Percentiles rank a stretch among this genome's conserved stretches.
Conservation (phyloP, 768 basidiomycete genomes). For the Thelephora ganbajun region DNA sequence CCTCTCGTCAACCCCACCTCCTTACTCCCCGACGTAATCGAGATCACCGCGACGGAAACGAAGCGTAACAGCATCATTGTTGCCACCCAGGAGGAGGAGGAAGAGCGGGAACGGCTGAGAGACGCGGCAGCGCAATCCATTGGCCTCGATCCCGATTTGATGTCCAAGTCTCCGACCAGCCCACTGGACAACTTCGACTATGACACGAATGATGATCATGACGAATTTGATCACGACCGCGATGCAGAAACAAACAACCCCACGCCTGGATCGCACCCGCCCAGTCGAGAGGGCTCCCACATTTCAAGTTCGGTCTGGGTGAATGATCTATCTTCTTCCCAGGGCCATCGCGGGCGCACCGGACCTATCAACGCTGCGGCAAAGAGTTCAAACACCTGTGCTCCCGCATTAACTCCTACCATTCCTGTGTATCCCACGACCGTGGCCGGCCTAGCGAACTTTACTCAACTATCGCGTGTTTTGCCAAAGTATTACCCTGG, state of each 20-base stretch:
- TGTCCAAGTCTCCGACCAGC: slow-evolving; percentile 21
- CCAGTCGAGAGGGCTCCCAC: background rate
- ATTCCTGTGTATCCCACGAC: slow-evolving; percentile 56
- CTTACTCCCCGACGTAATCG: slow-evolving; percentile 56
- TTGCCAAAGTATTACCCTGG: slow-evolving; percentile 29
- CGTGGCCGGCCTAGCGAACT: slow-evolving; percentile 32
- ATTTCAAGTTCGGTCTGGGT: background rate
- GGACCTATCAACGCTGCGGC: background rate
- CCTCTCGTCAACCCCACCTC: slow-evolving; percentile 18
- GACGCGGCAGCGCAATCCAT: slow-evolving; percentile 68
- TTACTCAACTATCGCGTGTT: slow-evolving; percentile 32
- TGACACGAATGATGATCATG: slow-evolving; percentile 16
- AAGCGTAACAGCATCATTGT: slow-evolving; percentile 19
- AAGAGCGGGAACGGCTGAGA: slow-evolving; percentile 62
- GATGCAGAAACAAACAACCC: background rate
- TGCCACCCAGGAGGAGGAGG: slow-evolving; percentile 38
- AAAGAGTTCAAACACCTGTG: background rate
- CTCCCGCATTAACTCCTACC: slow-evolving; percentile 6
- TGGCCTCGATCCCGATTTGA: slow-evolving; percentile 43
- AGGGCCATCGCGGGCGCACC: slow-evolving; percentile 5
- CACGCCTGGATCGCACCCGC: background rate
- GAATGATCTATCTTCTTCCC: background rate
- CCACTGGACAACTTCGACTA: slow-evolving; percentile 25
- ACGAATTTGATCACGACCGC: slow-evolving; percentile 5
- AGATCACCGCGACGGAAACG: slow-evolving; percentile 36